phyloP scores from a whole-genome alignment of 768 basidiomycete species.

The Gymnopilus dilepis region DNA sequence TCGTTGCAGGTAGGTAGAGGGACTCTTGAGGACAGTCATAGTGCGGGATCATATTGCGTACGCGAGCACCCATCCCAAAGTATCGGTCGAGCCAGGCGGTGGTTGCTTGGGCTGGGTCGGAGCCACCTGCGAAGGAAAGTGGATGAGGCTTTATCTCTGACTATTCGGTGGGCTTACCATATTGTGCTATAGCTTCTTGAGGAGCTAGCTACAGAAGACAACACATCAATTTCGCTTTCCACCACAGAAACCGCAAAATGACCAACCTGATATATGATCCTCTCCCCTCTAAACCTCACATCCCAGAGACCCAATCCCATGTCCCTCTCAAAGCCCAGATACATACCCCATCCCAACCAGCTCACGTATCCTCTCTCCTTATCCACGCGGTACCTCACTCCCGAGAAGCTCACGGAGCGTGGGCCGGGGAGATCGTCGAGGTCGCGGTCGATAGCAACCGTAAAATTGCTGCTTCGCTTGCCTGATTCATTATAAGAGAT shows the following conservation, averaged over 20 bases:
- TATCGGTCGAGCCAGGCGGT: constrained; percentile 68
- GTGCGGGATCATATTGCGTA: constrained; percentile 66
- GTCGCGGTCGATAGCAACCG: constrained; percentile 44
- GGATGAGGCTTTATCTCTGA: background rate
- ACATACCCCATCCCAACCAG: constrained; percentile 73
- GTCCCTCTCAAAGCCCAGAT: constrained; percentile 66
- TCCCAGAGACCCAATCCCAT: constrained; percentile 71
- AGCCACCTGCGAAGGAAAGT: constrained; percentile 45
- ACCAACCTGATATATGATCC: constrained; percentile 64
- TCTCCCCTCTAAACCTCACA: constrained; percentile 58
- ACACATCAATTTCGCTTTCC: background rate
- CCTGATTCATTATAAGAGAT: too few species aligned
- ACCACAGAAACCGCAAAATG: background rate
- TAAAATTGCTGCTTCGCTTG: too few species aligned
- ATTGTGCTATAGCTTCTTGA: constrained; percentile 68
- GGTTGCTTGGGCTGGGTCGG: constrained; percentile 63
- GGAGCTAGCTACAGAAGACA: constrained; percentile 49
- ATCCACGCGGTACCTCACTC: constrained; percentile 63
- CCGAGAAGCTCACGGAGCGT: constrained; percentile 63
- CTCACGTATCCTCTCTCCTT: constrained; percentile 55
- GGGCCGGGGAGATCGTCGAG: constrained; percentile 72
- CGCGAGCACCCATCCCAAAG: constrained; percentile 64
- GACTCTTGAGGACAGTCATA: constrained; percentile 73
- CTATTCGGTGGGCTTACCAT: constrained; percentile 38
- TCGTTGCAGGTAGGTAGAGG: constrained; percentile 62